A percentile compares a stretch with the other conserved stretches of the same genome.
Conservation (phyloP, 805 yeast genomes). For the Saturnispora saitoi region DNA sequence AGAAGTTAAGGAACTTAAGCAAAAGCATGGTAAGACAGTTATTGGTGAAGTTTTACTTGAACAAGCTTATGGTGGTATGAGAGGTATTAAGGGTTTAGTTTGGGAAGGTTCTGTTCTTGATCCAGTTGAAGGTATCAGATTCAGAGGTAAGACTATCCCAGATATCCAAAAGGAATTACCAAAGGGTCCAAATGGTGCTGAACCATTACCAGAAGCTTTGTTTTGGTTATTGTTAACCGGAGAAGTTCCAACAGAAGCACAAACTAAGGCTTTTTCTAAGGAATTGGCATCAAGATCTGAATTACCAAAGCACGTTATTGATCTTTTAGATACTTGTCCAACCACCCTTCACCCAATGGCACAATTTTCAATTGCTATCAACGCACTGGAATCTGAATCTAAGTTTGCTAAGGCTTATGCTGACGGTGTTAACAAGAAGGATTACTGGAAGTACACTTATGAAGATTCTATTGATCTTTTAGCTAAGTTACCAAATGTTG, state of each 20-base stretch:
- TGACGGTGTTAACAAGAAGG: constrained; percentile 70
- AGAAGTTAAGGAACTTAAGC: constrained; percentile 81
- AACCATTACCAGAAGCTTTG: constrained; percentile 68
- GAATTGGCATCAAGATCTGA: constrained; percentile 74
- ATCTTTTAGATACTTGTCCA: constrained; percentile 66
- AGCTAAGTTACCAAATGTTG: constrained; percentile 76
- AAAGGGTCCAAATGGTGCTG: constrained; percentile 57
- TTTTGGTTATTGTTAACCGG: constrained; percentile 82
- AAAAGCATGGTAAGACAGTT: constrained; percentile 79
- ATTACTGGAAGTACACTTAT: constrained; percentile 76
- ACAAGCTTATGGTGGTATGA: constrained; percentile 88
- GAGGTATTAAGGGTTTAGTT: constrained; percentile 77
- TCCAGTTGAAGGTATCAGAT: constrained; percentile 78
- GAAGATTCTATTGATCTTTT: constrained; percentile 74
- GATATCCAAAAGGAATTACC: constrained; percentile 69
- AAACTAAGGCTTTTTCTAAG: constrained; percentile 60
- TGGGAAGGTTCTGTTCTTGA: constrained; percentile 88
- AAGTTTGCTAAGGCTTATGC: constrained; percentile 81
- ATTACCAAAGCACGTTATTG: constrained; percentile 70
- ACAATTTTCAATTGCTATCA: constrained; percentile 75
- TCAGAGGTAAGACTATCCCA: constrained; percentile 78
- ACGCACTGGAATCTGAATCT: constrained; percentile 75
- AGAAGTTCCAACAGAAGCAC: constrained; percentile 67
- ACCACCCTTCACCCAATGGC: constrained; percentile 82
- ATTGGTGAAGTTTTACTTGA: constrained; percentile 69